These are phyloP conservation scores for Xylaria grammica DNA, from an alignment of 495 filamentous ascomycete genomes.

Conservation along the genomic window DNA sequence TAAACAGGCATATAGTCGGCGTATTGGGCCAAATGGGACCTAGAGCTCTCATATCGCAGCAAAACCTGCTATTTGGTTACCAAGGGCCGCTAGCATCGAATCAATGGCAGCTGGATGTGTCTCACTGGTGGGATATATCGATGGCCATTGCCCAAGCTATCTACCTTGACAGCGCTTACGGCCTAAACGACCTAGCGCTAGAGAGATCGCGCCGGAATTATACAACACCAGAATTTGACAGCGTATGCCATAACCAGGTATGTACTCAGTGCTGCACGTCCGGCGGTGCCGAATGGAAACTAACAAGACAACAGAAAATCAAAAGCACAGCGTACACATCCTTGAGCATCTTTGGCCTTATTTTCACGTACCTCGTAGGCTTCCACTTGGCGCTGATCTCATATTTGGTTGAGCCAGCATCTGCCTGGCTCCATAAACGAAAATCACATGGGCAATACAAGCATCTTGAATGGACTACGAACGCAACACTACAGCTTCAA, in stretches of 20 bases:
- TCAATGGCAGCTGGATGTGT: constrained; percentile 28
- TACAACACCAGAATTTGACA: neutral
- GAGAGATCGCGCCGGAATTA: neutral
- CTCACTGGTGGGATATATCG: constrained; percentile 5
- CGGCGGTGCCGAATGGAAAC: neutral
- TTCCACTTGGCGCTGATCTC: constrained; percentile 1
- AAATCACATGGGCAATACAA: neutral
- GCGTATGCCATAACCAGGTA: constrained; percentile 25
- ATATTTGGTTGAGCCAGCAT: constrained; percentile 6
- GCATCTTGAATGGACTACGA: constrained; percentile 23
- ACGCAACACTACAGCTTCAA: constrained; percentile 25
- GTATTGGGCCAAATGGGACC: neutral
- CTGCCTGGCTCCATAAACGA: neutral
- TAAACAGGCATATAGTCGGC: neutral
- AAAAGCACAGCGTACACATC: constrained; percentile 16
- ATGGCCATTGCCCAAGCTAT: constrained; percentile 15
- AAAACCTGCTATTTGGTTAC: neutral
- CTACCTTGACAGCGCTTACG: constrained; percentile 2
- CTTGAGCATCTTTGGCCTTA: constrained; percentile 26
- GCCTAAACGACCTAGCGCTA: neutral
- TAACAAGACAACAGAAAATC: constrained; percentile 23
- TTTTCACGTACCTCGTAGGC: constrained; percentile 20
- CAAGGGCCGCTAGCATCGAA: constrained; percentile 1
- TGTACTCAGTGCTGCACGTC: neutral
- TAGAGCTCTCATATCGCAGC: constrained; percentile 3